Percentiles rank a stretch among this genome's conserved stretches.
Evolutionary conservation across 108 stramenopile genomes (phyloP).

Genomic region (Stephanodiscus minutulus): DNA sequence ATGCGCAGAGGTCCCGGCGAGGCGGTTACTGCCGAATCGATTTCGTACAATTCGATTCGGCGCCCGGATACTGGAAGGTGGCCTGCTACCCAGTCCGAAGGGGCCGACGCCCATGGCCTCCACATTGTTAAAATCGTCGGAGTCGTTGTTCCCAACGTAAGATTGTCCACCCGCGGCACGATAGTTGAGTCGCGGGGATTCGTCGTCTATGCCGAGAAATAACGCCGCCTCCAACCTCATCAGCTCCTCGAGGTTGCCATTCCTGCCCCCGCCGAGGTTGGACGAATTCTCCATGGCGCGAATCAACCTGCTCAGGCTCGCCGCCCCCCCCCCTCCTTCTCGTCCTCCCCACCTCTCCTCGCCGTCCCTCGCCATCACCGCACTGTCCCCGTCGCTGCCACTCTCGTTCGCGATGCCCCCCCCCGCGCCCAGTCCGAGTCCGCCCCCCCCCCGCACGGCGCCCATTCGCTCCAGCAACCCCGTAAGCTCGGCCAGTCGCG

Average conservation of each 20-base stretch:
- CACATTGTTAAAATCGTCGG: neutral
- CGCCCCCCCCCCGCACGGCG: neutral
- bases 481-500: constrained; percentile 37
- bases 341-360: constrained; percentile 11
- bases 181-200: neutral
- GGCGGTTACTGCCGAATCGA: constrained; percentile 23
- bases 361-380: constrained; percentile 5
- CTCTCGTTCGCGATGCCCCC: neutral
- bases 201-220: constrained; percentile 51
- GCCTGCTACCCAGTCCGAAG: constrained; percentile 2
- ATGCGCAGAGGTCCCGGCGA: constrained; percentile 17
- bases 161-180: neutral
- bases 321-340: constrained; percentile 2
- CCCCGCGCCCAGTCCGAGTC: neutral
- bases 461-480: constrained; percentile 28
- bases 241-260: constrained; percentile 63
- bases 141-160: neutral
- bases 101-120: neutral
- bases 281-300: constrained; percentile 52
- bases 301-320: constrained; percentile 10
- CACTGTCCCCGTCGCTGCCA: neutral
- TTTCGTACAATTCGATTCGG: constrained; percentile 2
- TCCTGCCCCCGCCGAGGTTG: constrained; percentile 48
- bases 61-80: constrained; percentile 3
- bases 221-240: constrained; percentile 77